Evolutionary conservation across 2,329 filamentous ascomycete genomes (phyloP).

Genomic region (Colletotrichum cordylinicola): DNA sequence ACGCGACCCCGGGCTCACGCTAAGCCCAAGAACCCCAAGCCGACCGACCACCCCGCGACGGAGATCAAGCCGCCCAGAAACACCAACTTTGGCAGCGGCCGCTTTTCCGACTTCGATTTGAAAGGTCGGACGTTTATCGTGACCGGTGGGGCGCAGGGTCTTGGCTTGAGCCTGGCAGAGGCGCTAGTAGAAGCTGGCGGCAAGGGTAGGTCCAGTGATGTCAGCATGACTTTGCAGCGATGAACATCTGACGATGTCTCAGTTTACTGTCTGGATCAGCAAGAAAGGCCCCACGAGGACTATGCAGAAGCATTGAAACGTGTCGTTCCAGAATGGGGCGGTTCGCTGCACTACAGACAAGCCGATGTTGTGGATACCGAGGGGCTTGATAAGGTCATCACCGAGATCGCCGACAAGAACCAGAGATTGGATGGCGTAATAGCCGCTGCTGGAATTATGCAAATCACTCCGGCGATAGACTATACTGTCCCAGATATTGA

Average conservation of each 20-base stretch:
- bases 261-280: constrained; percentile 65
- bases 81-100: constrained; percentile 35
- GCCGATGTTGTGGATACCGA: constrained; percentile 71
- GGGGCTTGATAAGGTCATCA: constrained; percentile 62
- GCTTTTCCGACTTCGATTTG: constrained; percentile 73
- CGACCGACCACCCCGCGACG: constrained; percentile 28
- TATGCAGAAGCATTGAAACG: constrained; percentile 66
- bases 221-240: neutral
- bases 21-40: constrained; percentile 29
- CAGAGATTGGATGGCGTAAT: constrained; percentile 71
- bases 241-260: neutral
- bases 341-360: constrained; percentile 68
- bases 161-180: constrained; percentile 77
- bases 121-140: constrained; percentile 72
- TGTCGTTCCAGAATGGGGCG: constrained; percentile 68
- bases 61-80: constrained; percentile 24
- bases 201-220: constrained; percentile 48
- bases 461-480: constrained; percentile 71
- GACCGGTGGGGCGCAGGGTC: constrained; percentile 73
- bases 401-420: constrained; percentile 64
- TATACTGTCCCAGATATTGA: constrained; percentile 63
- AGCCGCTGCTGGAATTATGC: constrained; percentile 73
- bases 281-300: constrained; percentile 55
- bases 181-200: constrained; percentile 78
- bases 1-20: neutral